phyloP scores from a whole-genome alignment of 1,284 basidiomycete genomes.

The Kalmanozyma brasiliensis region DNA sequence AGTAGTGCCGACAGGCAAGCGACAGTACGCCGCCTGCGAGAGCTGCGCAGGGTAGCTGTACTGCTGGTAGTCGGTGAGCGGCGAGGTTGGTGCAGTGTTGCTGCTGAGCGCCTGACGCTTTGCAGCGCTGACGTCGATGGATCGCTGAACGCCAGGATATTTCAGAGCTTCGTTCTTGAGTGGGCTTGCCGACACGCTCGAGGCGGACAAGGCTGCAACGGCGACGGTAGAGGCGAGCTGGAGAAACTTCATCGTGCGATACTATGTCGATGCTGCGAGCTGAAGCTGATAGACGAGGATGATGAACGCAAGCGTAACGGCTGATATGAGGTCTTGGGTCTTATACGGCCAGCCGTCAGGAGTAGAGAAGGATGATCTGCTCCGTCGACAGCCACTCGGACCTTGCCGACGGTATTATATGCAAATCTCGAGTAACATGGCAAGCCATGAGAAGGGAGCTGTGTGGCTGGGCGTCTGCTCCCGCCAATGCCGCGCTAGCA shows the following conservation, averaged over 20 bases:
- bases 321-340: no score
- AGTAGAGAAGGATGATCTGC: no score
- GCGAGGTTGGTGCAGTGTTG: constrained; percentile 28
- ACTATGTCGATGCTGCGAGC: neutral
- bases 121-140: constrained; percentile 12
- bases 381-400: no score
- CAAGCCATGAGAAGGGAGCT: no score
- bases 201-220: constrained; percentile 16
- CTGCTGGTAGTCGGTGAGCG: constrained; percentile 36
- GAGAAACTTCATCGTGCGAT: constrained; percentile 25
- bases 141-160: constrained; percentile 27
- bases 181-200: constrained; percentile 15
- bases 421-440: no score
- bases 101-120: constrained; percentile 23
- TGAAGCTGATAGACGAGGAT: neutral
- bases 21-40: constrained; percentile 51
- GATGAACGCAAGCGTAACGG: no score
- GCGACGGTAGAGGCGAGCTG: constrained; percentile 18
- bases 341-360: no score
- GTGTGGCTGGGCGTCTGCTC: no score
- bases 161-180: constrained; percentile 6
- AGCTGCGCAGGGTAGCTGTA: constrained; percentile 47
- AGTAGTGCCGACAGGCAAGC: constrained; percentile 22
- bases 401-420: no score
- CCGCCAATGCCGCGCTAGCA: no score